Conservation (phyloP, 2,329 filamentous ascomycete genomes). For the Septoria petroselini region DNA sequence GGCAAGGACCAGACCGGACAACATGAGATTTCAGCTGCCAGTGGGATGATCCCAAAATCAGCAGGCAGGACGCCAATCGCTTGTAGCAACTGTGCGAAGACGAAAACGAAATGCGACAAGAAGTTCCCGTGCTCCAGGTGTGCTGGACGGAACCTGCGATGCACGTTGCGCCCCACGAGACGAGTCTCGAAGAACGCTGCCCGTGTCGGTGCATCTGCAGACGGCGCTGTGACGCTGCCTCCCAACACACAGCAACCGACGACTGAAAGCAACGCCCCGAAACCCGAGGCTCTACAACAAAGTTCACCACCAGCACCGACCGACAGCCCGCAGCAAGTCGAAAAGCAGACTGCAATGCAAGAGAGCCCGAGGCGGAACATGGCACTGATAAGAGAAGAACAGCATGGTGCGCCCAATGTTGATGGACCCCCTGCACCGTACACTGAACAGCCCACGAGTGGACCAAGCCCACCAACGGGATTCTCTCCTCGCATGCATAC, state of each 20-base stretch:
- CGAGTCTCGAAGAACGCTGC: conserved; percentile 47
- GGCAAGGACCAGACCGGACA: conserved; percentile 49
- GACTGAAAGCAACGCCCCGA: conserved; percentile 20
- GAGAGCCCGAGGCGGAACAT: conserved; percentile 33
- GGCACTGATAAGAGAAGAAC: conserved; percentile 32
- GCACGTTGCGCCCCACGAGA: conserved; percentile 49
- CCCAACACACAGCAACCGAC: conserved; percentile 25
- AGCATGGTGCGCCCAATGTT: conserved; percentile 27
- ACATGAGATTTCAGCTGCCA: conserved; percentile 48
- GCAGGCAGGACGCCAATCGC: conserved; percentile 53
- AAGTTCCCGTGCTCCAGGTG: conserved; percentile 55
- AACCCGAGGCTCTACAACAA: conserved; percentile 11
- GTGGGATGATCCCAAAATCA: conserved; percentile 52
- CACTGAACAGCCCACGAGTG: conserved; percentile 43
- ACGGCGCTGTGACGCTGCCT: conserved; percentile 31
- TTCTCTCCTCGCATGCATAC: conserved; percentile 29
- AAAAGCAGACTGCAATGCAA: conserved; percentile 36
- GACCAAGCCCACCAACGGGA: conserved; percentile 30
- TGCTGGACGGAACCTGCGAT: conserved; percentile 49
- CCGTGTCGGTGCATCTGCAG: conserved; percentile 35
- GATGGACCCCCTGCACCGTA: conserved; percentile 42
- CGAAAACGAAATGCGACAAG: conserved; percentile 55
- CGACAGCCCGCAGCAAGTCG: conserved; percentile 36
- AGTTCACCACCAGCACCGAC: conserved; percentile 10
- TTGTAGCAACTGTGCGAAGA: conserved; percentile 54